Evolutionary conservation across 495 filamentous ascomycete species (phyloP), one percentile per base, ranked within the genome.

Genomic region (Hypoxylon crocopeplum): DNA sequence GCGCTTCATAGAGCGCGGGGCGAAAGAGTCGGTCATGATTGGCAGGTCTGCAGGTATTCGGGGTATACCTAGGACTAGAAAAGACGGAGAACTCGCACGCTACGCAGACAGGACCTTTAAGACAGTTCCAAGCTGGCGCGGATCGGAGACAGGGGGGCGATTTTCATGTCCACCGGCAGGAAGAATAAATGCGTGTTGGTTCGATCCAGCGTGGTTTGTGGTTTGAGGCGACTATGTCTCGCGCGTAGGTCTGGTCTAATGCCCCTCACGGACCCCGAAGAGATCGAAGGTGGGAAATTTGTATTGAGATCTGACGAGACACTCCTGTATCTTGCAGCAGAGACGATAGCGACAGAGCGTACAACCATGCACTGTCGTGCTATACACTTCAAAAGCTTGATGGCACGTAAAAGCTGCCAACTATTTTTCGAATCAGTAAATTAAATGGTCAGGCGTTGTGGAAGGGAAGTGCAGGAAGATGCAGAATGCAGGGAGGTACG

Each of bases 1-100:
- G 77, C 93, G 88, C 84, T 96, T 97, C 82, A 98, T 84, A 42
- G 95, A 92, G 77, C 90, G 88, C 68, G 88, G 84, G 67, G 93
- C 88, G 70, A 97, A 95, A 66, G 79, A 74, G 74, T 95, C 93
- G 60, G 88, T 81, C 92, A 96, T 96, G 77, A 68, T 76, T 72
- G 56, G 62, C 54, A 44, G 41, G 20, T 41, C 41, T 46, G 32
- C 37, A 45, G 45, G 51, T 42, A 21, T 30, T 37, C 27, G 19
- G 19, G 19, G 16, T 16, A 34, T 34, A 33, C 40, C 7, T 39
- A 33, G 17, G 42, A 53, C 20, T 52, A 11, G 24, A 48, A n/a
- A 51, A 34, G 24, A 8, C 33, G 47, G 45, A 19, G 2, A 36
- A 50, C 30, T 58, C 16, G 24, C 33, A 55, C 42, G 39, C 24